Percentiles rank a stretch among this genome's conserved stretches.
These are phyloP conservation scores for Populus nigra DNA, from an alignment of 345 rosid genomes.

Conservation along the genomic window DNA sequence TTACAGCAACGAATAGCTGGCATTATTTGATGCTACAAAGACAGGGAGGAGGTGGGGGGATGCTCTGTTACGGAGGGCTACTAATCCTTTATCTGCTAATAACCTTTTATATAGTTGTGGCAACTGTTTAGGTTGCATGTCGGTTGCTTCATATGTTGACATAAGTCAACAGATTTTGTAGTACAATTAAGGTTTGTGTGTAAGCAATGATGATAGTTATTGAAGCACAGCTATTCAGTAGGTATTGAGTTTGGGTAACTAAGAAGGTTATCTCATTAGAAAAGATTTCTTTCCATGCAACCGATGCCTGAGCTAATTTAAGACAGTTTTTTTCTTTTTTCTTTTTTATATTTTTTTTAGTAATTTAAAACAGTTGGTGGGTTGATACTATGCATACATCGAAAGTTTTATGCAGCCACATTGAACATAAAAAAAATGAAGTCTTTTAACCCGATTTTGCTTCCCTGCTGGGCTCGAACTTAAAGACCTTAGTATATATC, in stretches of 20 bases:
- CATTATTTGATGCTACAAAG: not conserved
- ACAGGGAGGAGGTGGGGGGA: not conserved
- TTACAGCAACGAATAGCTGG: not conserved
- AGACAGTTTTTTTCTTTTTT: no score
- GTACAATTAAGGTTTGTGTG: not conserved
- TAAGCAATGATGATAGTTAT: not conserved
- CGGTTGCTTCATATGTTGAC: not conserved
- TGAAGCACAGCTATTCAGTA: not conserved
- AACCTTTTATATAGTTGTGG: not conserved
- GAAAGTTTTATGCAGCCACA: no score
- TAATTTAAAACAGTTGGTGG: no score
- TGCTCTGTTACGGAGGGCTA: not conserved
- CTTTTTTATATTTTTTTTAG: no score
- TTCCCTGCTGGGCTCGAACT: no score
- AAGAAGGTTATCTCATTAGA: not conserved
- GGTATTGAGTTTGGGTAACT: not conserved
- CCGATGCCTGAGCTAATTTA: no score
- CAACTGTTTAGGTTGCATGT: not conserved
- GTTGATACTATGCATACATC: no score
- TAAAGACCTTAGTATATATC: no score
- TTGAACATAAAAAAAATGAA: no score
- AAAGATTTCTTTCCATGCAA: no score
- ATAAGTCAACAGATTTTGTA: not conserved
- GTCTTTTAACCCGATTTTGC: no score
- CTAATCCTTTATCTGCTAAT: not conserved